Base-by-base conservation (phyloP, 1,284 basidiomycete genomes). In the Boletellus deceptivus region DNA sequence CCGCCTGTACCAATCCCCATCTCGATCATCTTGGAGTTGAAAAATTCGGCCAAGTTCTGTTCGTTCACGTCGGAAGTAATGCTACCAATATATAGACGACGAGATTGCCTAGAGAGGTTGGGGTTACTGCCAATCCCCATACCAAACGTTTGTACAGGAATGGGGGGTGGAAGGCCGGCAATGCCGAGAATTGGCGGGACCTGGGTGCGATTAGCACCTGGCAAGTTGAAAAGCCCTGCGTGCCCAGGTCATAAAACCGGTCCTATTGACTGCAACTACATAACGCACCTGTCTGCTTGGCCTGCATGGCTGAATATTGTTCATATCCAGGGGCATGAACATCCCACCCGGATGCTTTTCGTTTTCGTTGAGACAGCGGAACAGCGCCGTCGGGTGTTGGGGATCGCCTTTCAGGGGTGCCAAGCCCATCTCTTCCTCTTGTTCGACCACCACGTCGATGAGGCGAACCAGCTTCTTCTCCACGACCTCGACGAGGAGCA, bases 251-350 rank as follows among this genome's bases (percentile, higher is more conserved):
- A 51, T 55, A 29, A 56, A 41, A 49, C 22, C 3, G 11, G 13
- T 22, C 3, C 2, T 2, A 31, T 22, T 35, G 16, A n/a, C 2
- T 34, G 5, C 3, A 18, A 2, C 40, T 35, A 17, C 3, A 42
- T 51, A 40, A 43, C 80, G 58, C 61, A 92, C 93, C 94, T 48
- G 95, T 98, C 71, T 94, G 91, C 71, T 99, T 99, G 22, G 96
- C 96, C 67, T 98, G 93, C 76, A 94, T 81, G 14, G 95, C 93
- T 3, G 87, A 88, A 61, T 98, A 93, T 60, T 91, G 89, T 64
- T 98, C 95, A 60, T 97, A 99, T 18, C 95, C 95, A 13, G 91
- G 89, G 11, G 96, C 92, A 68, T 91, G 87, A 24, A 97, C 88
- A 71, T 99, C 93, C 96, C 97, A 99, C 2, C 91, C 90, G 47